phyloP scores from a whole-genome alignment of 352 stramenopile genomes.

The Phytophthora europaea region DNA sequence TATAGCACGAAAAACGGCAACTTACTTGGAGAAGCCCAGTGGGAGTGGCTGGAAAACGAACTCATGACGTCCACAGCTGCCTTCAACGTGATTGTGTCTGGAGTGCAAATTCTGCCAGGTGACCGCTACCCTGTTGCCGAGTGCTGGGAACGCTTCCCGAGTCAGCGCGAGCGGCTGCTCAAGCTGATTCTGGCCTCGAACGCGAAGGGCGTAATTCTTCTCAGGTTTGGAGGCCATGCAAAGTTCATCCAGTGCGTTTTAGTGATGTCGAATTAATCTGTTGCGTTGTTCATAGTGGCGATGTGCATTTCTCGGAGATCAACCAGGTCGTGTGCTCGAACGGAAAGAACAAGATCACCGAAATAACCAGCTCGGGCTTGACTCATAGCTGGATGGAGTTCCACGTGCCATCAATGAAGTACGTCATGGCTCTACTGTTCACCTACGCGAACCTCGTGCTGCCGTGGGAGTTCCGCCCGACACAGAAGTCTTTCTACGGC shows the following conservation, averaged over 20 bases:
- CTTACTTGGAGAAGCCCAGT: constrained; percentile 84
- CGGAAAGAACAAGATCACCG: constrained; percentile 69
- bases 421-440: constrained; percentile 70
- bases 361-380: constrained; percentile 94
- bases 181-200: constrained; percentile 86
- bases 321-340: constrained; percentile 92
- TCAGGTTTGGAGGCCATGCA: constrained; percentile 59
- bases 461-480: constrained; percentile 82
- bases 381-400: constrained; percentile 95
- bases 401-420: constrained; percentile 59
- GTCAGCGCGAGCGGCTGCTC: constrained; percentile 83
- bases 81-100: constrained; percentile 95
- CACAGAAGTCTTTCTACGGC: constrained; percentile 79
- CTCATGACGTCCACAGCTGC: constrained; percentile 80
- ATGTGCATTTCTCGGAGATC: constrained; percentile 95
- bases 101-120: constrained; percentile 89
- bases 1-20: constrained; percentile 72
- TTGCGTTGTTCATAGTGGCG: constrained; percentile 62
- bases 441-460: constrained; percentile 80
- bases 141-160: constrained; percentile 91
- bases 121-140: constrained; percentile 89
- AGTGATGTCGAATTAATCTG: constrained; percentile 38
- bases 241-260: neutral
- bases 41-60: constrained; percentile 88
- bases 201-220: constrained; percentile 88